Evolutionary conservation across 2,329 filamentous ascomycete genomes (phyloP).

Genomic region (Stagonosporopsis chrysanthemi): DNA sequence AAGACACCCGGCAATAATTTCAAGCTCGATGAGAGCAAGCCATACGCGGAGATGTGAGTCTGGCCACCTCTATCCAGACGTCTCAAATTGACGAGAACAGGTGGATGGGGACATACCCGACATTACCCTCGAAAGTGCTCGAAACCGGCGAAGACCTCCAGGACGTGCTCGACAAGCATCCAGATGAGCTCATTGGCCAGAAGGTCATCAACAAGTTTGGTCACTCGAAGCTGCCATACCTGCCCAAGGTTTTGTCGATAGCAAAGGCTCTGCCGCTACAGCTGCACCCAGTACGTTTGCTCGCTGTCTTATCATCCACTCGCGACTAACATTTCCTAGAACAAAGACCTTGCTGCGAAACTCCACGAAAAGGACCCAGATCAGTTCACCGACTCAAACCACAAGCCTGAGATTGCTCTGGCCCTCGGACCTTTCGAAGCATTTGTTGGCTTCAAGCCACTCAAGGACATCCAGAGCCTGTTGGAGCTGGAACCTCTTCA

Average conservation of each 20-base stretch:
- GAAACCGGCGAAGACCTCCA: constrained; percentile 69
- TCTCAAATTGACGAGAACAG: constrained; percentile 24
- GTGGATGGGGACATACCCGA: constrained; percentile 81
- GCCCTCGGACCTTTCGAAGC: constrained; percentile 76
- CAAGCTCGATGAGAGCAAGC: constrained; percentile 68
- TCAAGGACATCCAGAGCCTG: constrained; percentile 65
- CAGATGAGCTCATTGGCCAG: constrained; percentile 69
- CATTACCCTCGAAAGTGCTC: constrained; percentile 70
- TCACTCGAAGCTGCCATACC: constrained; percentile 69
- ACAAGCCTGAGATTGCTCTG: constrained; percentile 82
- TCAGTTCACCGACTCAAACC: constrained; percentile 74
- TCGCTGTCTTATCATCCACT: not conserved
- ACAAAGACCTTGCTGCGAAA: constrained; percentile 70
- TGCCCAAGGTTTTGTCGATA: constrained; percentile 80
- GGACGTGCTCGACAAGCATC: constrained; percentile 68
- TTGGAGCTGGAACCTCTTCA: constrained; percentile 64
- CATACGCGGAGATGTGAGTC: constrained; percentile 66
- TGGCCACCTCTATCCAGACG: too few species aligned
- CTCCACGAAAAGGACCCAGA: constrained; percentile 70
- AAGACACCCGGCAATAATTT: constrained; percentile 70
- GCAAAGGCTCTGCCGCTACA: constrained; percentile 77
- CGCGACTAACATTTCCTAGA: constrained; percentile 36
- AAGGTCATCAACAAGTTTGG: constrained; percentile 68
- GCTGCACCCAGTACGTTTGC: constrained; percentile 65
- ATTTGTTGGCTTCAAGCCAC: constrained; percentile 77